phyloP scores from a whole-genome alignment of 2,329 filamentous ascomycete genomes.

The Aschersonia sp. region DNA sequence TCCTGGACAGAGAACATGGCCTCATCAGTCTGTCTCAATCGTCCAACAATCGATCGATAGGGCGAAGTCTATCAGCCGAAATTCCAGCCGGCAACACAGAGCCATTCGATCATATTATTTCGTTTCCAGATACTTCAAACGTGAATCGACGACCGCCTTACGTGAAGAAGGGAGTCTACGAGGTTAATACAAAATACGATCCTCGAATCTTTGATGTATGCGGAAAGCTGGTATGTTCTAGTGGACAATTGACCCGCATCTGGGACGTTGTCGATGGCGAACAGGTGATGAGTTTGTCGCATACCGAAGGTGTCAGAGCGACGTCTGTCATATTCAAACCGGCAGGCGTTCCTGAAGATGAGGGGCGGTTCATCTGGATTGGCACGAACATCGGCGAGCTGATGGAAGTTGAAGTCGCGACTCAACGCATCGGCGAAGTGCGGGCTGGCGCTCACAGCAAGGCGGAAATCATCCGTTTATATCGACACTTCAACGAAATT shows the following conservation, averaged over 20 bases:
- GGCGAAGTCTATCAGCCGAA: conserved; percentile 4
- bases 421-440: conserved; percentile 53
- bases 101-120: conserved; percentile 34
- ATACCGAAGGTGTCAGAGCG: conserved; percentile 74
- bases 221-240: conserved; percentile 75
- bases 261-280: conserved; percentile 81
- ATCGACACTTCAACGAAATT: conserved; percentile 74
- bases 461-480: conserved; percentile 70
- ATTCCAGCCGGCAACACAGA: conserved; percentile 19
- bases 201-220: conserved; percentile 77
- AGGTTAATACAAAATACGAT: conserved; percentile 77
- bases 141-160: conserved; percentile 73
- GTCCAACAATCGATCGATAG: conserved; percentile 2
- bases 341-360: conserved; percentile 58
- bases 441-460: conserved; percentile 63
- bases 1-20: conserved; percentile 10
- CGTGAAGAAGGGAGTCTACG: conserved; percentile 55
- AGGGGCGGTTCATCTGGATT: conserved; percentile 75
- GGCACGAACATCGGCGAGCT: conserved; percentile 82
- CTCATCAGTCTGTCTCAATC: conserved; percentile 4
- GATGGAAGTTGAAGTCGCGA: conserved; percentile 71
- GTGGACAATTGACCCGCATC: conserved; percentile 71
- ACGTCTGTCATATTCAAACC: conserved; percentile 80
- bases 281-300: conserved; percentile 63
- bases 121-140: conserved; percentile 74